Percentiles rank a stretch among this genome's conserved stretches.
Conservation (phyloP, 1,284 basidiomycete genomes). For the Fomitopsis palustris region DNA sequence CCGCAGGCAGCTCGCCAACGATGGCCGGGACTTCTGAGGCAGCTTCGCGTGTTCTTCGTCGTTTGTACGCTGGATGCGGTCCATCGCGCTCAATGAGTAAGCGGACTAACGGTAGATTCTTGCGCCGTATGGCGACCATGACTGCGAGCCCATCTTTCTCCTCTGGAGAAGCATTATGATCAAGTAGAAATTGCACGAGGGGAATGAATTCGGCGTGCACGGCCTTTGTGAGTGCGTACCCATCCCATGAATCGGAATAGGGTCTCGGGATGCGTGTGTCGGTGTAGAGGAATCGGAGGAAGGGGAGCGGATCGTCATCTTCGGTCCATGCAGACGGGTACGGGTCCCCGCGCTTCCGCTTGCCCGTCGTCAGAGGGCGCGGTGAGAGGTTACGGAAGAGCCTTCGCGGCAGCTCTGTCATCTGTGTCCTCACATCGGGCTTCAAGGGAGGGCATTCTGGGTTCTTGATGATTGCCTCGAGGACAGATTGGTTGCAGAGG, state of each 20-base stretch:
- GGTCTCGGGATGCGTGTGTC: constrained; percentile 38
- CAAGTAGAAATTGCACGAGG: constrained; percentile 67
- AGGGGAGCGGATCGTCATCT: constrained; percentile 55
- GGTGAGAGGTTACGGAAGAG: constrained; percentile 53
- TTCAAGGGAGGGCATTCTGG: constrained; percentile 11
- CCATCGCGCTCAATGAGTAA: constrained; percentile 65
- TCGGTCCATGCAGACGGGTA: constrained; percentile 30
- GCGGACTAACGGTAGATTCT: constrained; percentile 65
- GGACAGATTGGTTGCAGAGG: constrained; percentile 53
- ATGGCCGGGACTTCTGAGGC: background rate
- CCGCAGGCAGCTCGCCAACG: background rate
- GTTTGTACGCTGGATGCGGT: constrained; percentile 11
- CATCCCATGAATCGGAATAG: constrained; percentile 60
- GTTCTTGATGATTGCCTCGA: constrained; percentile 45
- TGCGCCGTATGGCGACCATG: constrained; percentile 69
- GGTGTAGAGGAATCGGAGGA: constrained; percentile 53
- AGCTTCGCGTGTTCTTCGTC: background rate
- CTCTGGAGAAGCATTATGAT: constrained; percentile 66
- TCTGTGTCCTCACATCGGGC: background rate
- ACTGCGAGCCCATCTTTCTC: constrained; percentile 61
- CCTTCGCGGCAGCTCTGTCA: constrained; percentile 52
- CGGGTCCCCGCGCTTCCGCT: background rate
- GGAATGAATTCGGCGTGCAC: constrained; percentile 61
- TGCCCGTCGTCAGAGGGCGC: constrained; percentile 10
- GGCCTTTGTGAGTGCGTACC: constrained; percentile 77